Conservation (phyloP, 2,329 filamentous ascomycete genomes). For the Berkeleyomyces basicola region DNA sequence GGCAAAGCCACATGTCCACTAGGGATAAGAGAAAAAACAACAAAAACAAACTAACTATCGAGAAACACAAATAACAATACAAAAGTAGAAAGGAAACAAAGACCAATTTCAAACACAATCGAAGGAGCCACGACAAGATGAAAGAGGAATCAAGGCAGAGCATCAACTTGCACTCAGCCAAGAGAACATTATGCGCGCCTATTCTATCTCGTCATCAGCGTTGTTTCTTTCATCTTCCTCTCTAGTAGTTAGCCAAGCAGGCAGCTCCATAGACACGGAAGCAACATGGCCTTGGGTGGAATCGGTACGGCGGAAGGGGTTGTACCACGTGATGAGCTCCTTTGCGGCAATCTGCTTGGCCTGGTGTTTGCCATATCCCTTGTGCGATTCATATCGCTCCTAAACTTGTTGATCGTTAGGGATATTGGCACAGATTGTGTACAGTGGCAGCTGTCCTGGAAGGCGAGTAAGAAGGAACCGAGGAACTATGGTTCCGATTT, state of each 20-base stretch:
- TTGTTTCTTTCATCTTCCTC: neutral
- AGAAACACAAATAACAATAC: neutral
- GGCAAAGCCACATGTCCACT: neutral
- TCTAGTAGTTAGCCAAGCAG: neutral
- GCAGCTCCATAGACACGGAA: neutral
- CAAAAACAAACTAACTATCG: neutral
- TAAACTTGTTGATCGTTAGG: conserved; percentile 10
- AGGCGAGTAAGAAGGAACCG: conserved; percentile 3
- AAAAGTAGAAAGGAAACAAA: neutral
- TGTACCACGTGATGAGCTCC: conserved; percentile 2
- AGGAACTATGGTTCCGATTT: conserved; percentile 1
- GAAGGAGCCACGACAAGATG: neutral
- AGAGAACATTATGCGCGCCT: neutral
- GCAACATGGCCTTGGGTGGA: neutral
- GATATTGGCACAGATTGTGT: conserved; percentile 5
- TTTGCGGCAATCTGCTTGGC: conserved; percentile 4
- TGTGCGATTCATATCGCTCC: conserved; percentile 11
- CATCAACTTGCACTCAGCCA: neutral
- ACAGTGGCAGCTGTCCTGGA: conserved; percentile 4
- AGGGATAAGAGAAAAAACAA: neutral
- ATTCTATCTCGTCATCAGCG: neutral
- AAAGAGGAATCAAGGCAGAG: neutral
- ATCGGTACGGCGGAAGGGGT: neutral
- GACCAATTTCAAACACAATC: neutral
- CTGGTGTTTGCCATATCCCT: conserved; percentile 8